phyloP scores from a whole-genome alignment of 306 rosid genomes.

The Lagenaria siceraria region DNA sequence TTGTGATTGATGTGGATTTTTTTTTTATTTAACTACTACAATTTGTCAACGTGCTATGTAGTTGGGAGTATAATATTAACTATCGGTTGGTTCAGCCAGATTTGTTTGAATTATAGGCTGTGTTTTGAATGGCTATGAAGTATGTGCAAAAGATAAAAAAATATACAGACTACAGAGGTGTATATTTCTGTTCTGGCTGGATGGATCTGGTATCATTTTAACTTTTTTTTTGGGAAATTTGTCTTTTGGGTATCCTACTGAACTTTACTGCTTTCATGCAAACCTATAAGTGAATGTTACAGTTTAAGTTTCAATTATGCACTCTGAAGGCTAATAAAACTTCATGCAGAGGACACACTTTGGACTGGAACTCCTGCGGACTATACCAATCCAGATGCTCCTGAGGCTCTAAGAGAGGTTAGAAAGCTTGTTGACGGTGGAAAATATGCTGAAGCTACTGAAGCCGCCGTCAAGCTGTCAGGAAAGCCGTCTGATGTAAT shows the following conservation, averaged over 20 bases:
- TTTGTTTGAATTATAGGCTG: background rate
- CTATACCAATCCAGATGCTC: slow-evolving; percentile 66
- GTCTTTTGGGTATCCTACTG: background rate
- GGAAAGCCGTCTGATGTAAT: slow-evolving; percentile 54
- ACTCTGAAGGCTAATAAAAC: background rate
- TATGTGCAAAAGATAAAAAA: background rate
- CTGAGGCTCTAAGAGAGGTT: slow-evolving; percentile 48
- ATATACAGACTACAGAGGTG: background rate
- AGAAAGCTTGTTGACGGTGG: slow-evolving; percentile 69
- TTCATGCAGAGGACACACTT: slow-evolving; percentile 64
- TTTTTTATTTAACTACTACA: background rate
- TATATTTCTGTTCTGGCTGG: background rate
- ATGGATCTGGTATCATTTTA: background rate
- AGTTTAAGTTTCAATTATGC: background rate
- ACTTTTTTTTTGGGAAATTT: background rate
- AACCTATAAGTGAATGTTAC: background rate
- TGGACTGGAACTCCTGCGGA: slow-evolving; percentile 82
- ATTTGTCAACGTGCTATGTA: background rate
- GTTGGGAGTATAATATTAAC: background rate
- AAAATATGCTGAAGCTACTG: slow-evolving; percentile 59
- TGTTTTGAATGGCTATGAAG: background rate
- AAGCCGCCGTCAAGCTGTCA: slow-evolving; percentile 52
- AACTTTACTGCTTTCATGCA: background rate
- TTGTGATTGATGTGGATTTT: background rate
- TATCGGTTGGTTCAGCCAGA: background rate